Evolutionary conservation across 768 basidiomycete species (phyloP).

Genomic region (Mycena belliarum): DNA sequence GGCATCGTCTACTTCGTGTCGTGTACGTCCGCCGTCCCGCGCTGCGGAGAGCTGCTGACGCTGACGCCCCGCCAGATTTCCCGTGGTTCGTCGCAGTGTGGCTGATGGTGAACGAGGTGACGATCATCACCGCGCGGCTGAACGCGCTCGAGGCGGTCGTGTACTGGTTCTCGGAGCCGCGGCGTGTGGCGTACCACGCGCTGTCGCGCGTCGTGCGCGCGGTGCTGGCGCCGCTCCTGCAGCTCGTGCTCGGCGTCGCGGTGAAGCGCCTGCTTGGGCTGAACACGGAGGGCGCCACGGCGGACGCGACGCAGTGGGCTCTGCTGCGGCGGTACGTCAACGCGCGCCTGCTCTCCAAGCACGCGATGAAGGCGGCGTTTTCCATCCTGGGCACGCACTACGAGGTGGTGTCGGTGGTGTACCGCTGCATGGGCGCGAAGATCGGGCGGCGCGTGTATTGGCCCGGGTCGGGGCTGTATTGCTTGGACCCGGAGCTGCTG

Average conservation of each 20-base stretch:
- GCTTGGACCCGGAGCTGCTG: constrained; percentile 48
- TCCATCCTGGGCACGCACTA: constrained; percentile 49
- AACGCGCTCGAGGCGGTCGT: constrained; percentile 43
- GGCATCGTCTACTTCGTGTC: constrained; percentile 34
- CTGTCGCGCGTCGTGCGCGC: constrained; percentile 41
- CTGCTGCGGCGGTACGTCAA: constrained; percentile 42
- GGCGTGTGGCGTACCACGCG: constrained; percentile 40
- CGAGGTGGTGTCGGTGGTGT: constrained; percentile 45
- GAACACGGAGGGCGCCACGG: constrained; percentile 30
- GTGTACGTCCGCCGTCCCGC: constrained; percentile 25
- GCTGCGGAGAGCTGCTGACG: neutral
- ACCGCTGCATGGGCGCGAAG: constrained; percentile 52
- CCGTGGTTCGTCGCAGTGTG: constrained; percentile 44
- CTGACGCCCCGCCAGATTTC: constrained; percentile 31
- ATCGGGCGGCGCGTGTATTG: constrained; percentile 48
- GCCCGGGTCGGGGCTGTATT: constrained; percentile 48
- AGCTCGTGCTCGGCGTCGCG: constrained; percentile 38
- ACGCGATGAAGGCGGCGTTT: constrained; percentile 37
- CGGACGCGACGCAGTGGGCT: constrained; percentile 31
- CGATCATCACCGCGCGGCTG: constrained; percentile 25
- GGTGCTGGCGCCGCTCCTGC: constrained; percentile 38
- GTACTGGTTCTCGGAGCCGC: constrained; percentile 42
- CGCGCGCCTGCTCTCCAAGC: constrained; percentile 36
- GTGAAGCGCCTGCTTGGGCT: constrained; percentile 44
- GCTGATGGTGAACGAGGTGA: constrained; percentile 39